Evolutionary conservation across 1,284 basidiomycete genomes (phyloP), one percentile per base, ranked within the genome.

Genomic region (Rhizoctonia solani): DNA sequence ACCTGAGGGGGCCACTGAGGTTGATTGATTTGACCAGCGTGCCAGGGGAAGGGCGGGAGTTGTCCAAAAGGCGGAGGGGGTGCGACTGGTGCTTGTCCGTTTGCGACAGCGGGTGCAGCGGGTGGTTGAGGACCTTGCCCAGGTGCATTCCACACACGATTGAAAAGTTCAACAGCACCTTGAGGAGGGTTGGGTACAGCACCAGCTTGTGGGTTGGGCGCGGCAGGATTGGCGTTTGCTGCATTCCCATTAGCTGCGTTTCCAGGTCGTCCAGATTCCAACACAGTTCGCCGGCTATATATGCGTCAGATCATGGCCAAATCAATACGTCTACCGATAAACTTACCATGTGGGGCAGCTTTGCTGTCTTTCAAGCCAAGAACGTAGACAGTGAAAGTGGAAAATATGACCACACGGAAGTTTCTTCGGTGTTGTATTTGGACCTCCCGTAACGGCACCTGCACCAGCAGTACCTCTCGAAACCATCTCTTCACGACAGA

Each of bases 401-500:
- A 99, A 99, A 52, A 98, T 88, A 77, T 99, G 97, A 0, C 95
- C 95, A 78, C 97, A 99, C 4, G 88, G 90, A 13, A 99, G 82
- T 76, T 94, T 96, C 80, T 98, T 99, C 3, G 96, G 96, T 5
- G 94, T 96, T 68, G 92, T 92, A 74, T 98, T 98, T 21, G 92
- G 93, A 1, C 90, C 93, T 67, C 89, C 89, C 34, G 76, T 75
- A 5, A 50, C 56, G 52, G 55, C 55, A 19, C 37, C 52, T n/a
- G 16, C 61, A 39, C 41, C 42, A 56, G 39, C 59, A 23, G 52
- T 32, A 11, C 34, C 37, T 6, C 61, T n/a, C 29, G 68, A 53
- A 21, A 85, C 77, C 93, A 99, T 95, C 75, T 99, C 96, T 78
- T 99, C 96, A n/a, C 97, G 85, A 75, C 97, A 98, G 72, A 99